Conservation (phyloP, 257 asterid genomes). For the Gentiana macrophylla region DNA sequence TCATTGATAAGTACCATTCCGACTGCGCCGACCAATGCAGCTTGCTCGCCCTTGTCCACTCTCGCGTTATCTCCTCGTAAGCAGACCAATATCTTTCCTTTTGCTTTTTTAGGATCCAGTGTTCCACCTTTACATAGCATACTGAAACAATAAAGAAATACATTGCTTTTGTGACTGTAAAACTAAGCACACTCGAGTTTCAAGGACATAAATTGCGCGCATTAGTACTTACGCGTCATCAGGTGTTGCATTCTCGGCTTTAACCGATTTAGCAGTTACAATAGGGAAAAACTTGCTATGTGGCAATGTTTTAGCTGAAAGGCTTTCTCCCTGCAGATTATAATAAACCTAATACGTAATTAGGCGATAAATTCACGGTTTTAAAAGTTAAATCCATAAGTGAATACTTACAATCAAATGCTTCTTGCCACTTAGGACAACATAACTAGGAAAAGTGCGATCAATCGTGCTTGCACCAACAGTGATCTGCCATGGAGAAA, state of each 20-base stretch:
- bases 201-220: neutral
- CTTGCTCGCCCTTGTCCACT: constrained; percentile 72
- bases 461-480: constrained; percentile 90
- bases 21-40: constrained; percentile 69
- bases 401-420: constrained; percentile 28
- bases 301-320: constrained; percentile 36
- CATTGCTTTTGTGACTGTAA: neutral
- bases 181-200: neutral
- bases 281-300: constrained; percentile 30
- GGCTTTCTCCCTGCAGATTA: constrained; percentile 63
- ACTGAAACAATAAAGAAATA: constrained; percentile 21
- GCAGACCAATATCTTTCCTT: constrained; percentile 81
- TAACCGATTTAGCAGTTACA: constrained; percentile 46
- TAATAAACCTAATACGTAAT: too few species aligned
- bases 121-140: constrained; percentile 57
- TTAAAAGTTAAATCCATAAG: too few species aligned
- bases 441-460: constrained; percentile 56
- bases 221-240: constrained; percentile 53
- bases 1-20: constrained; percentile 79
- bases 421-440: constrained; percentile 44
- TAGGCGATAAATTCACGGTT: too few species aligned
- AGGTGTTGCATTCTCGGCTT: constrained; percentile 31
- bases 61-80: constrained; percentile 61
- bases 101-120: constrained; percentile 59
- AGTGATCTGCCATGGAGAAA: constrained; percentile 84